Conservation (phyloP, 2,329 filamentous ascomycete genomes). For the Fusarium dimerum region DNA sequence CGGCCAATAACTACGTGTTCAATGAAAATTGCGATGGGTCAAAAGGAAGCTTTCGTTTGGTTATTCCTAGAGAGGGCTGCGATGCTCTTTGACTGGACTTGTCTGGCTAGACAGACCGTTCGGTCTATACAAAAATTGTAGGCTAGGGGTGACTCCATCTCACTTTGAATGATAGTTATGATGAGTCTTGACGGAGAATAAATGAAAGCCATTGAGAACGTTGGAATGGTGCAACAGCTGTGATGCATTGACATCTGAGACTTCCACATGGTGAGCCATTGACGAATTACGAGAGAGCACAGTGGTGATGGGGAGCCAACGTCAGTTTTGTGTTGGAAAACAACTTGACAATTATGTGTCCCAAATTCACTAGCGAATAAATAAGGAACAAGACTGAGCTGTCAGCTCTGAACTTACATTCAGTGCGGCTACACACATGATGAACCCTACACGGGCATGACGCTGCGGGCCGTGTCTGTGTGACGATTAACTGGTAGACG, state of each 20-base stretch:
- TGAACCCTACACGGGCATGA: background rate
- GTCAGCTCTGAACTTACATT: conserved; percentile 5
- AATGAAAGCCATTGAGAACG: background rate
- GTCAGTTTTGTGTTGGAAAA: background rate
- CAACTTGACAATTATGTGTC: background rate
- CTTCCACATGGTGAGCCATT: too few species aligned
- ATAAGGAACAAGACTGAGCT: conserved; percentile 3
- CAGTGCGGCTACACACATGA: conserved; percentile 7
- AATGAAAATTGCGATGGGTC: too few species aligned
- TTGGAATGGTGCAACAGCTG: background rate
- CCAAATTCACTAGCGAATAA: background rate
- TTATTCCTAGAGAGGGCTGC: too few species aligned
- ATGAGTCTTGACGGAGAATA: background rate
- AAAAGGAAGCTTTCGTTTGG: too few species aligned
- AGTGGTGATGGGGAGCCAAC: background rate
- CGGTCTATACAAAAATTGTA: background rate
- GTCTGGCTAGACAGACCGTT: background rate
- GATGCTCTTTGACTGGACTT: too few species aligned
- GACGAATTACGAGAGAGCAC: too few species aligned
- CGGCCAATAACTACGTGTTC: too few species aligned
- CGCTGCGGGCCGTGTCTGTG: background rate
- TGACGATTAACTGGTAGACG: background rate
- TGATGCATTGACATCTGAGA: background rate
- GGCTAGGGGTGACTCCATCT: background rate
- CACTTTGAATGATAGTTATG: background rate